Evolutionary conservation across 495 filamentous ascomycete genomes (phyloP).

Genomic region (Aspergillus asperescens): DNA sequence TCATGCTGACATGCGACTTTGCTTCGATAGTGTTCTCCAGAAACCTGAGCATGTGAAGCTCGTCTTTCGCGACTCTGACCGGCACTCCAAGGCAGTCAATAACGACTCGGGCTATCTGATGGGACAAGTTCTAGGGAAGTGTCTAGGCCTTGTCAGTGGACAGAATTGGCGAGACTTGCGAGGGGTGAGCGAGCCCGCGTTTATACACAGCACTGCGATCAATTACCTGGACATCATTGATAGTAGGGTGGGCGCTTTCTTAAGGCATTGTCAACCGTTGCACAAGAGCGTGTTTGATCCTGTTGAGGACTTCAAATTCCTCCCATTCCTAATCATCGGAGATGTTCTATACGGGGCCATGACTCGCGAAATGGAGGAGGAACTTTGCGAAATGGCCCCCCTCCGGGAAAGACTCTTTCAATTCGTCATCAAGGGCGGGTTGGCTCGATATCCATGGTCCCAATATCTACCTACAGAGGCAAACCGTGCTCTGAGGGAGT

Average conservation of each 20-base stretch:
- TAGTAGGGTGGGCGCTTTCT: too few species aligned
- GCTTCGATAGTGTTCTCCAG: conserved; percentile 23
- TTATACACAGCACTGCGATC: too few species aligned
- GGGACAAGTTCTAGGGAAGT: conserved; percentile 33
- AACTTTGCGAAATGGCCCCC: conserved; percentile 17
- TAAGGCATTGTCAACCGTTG: too few species aligned
- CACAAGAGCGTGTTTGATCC: conserved; percentile 26
- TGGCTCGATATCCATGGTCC: conserved; percentile 17
- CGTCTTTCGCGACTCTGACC: conserved; percentile 30
- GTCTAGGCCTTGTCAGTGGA: conserved; percentile 32
- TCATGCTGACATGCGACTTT: too few species aligned
- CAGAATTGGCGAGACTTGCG: conserved; percentile 18
- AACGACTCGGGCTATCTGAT: conserved; percentile 33
- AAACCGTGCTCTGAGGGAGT: conserved; percentile 14
- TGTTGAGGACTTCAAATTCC: conserved; percentile 27
- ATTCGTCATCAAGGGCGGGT: conserved; percentile 25
- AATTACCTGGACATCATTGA: too few species aligned
- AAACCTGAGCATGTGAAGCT: conserved; percentile 21
- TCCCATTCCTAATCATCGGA: conserved; percentile 33
- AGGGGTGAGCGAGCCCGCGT: conserved; percentile 1
- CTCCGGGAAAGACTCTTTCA: conserved; percentile 26
- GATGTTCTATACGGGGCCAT: conserved; percentile 32
- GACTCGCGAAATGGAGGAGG: conserved; percentile 6
- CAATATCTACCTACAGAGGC: conserved; percentile 21
- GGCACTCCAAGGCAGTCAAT: conserved; percentile 27